A percentile compares a stretch with the other conserved stretches of the same genome.
phyloP scores from a whole-genome alignment of 306 rosid genomes.

The Luffa acutangula region DNA sequence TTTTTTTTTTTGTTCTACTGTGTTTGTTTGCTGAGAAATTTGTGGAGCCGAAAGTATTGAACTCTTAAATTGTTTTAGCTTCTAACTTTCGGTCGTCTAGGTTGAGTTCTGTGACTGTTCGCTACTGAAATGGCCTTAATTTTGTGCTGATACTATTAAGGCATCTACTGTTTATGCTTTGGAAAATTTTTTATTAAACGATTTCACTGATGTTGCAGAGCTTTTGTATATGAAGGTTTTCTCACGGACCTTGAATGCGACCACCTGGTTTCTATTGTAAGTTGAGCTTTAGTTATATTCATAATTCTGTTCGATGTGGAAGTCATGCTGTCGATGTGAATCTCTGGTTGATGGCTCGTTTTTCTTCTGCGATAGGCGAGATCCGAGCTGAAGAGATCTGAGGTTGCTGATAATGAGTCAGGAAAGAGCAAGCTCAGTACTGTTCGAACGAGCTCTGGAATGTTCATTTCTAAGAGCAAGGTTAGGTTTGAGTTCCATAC shows the following conservation, averaged over 20 bases:
- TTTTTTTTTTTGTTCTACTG: neutral
- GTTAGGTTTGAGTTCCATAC: slow-evolving; percentile 17
- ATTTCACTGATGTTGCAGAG: slow-evolving; percentile 43
- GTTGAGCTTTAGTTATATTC: slow-evolving; percentile 15
- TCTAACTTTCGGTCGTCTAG: neutral
- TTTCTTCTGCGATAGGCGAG: slow-evolving; percentile 48
- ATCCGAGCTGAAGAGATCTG: slow-evolving; percentile 88
- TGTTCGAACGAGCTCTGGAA: slow-evolving; percentile 92
- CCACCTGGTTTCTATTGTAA: slow-evolving; percentile 81
- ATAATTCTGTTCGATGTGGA: neutral
- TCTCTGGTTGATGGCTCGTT: neutral
- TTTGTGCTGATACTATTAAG: neutral
- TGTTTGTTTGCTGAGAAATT: slow-evolving; percentile 6
- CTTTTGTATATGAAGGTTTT: slow-evolving; percentile 79
- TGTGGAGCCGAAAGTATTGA: neutral
- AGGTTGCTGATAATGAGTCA: slow-evolving; percentile 69
- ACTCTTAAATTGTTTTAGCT: neutral
- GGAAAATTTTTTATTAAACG: neutral
- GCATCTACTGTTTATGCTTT: neutral
- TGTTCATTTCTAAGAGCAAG: slow-evolving; percentile 82
- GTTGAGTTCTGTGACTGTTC: neutral
- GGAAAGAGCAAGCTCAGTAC: slow-evolving; percentile 70
- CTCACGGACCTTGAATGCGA: slow-evolving; percentile 89
- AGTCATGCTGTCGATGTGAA: neutral
- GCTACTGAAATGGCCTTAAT: neutral